Percentiles rank a stretch among this genome's conserved stretches.
These are phyloP conservation scores for Russula sp. DNA, from an alignment of 768 basidiomycete species.

Conservation along the genomic window DNA sequence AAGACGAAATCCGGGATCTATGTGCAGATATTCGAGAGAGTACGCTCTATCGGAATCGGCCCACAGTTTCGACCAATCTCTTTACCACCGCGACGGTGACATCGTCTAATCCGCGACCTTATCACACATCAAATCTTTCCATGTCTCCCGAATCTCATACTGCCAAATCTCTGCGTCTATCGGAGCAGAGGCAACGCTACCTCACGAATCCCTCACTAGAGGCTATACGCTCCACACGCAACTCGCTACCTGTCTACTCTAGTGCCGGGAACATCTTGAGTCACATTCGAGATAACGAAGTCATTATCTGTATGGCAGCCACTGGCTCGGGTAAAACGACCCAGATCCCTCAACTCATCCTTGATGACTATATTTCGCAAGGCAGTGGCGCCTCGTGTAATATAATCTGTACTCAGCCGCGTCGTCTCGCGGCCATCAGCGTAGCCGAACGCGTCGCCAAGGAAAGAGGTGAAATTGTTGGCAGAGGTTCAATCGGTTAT, in stretches of 20 bases:
- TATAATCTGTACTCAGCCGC: constrained; percentile 89
- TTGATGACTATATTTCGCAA: constrained; percentile 75
- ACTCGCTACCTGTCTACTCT: constrained; percentile 70
- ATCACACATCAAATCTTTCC: constrained; percentile 31
- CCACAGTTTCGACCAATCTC: constrained; percentile 34
- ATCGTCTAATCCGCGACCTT: constrained; percentile 25
- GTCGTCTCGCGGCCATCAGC: constrained; percentile 86
- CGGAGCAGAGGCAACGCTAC: constrained; percentile 55
- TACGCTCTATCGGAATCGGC: constrained; percentile 63
- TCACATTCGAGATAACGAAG: constrained; percentile 72
- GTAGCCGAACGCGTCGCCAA: constrained; percentile 89
- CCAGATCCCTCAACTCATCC: constrained; percentile 87
- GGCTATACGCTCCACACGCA: constrained; percentile 64
- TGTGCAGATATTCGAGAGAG: constrained; percentile 63
- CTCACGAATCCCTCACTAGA: constrained; percentile 56
- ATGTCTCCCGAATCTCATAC: constrained; percentile 37
- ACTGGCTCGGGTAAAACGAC: constrained; percentile 95
- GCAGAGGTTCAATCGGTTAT: constrained; percentile 73
- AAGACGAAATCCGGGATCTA: constrained; percentile 69
- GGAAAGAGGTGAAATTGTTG: constrained; percentile 74
- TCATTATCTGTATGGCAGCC: constrained; percentile 85
- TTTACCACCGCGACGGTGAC: constrained; percentile 11
- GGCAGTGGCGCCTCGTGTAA: constrained; percentile 86
- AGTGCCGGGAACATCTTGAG: constrained; percentile 62
- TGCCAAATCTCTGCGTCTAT: constrained; percentile 58